Percentiles rank a stretch among this genome's conserved stretches.
Conservation (phyloP, 495 filamentous ascomycete genomes). For the Neurospora sublineolata region DNA sequence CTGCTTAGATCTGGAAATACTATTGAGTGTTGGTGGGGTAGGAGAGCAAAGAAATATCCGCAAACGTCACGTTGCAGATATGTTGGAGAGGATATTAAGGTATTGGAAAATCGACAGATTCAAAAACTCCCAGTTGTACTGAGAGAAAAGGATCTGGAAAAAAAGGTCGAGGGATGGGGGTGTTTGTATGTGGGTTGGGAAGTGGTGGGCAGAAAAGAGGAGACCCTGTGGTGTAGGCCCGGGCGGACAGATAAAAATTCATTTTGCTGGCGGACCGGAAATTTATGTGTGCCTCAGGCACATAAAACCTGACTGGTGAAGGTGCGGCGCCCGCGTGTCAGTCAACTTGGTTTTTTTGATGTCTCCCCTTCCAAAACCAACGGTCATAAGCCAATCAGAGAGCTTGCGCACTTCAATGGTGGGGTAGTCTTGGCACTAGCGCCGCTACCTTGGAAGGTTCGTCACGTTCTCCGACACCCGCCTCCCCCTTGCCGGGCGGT, state of each 20-base stretch:
- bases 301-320: neutral
- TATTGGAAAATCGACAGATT: slow-evolving; percentile 29
- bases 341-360: neutral
- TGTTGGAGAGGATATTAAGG: slow-evolving; percentile 27
- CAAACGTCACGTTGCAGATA: slow-evolving; percentile 26
- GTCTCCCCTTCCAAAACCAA: slow-evolving; percentile 11
- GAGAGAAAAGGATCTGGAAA: slow-evolving; percentile 35
- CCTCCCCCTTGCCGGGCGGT: neutral
- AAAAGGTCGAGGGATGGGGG: slow-evolving; percentile 10
- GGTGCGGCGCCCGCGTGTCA: neutral
- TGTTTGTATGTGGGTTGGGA: slow-evolving; percentile 20
- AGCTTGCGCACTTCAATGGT: slow-evolving; percentile 4
- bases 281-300: slow-evolving; percentile 22
- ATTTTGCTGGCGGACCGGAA: slow-evolving; percentile 15
- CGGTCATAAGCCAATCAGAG: neutral
- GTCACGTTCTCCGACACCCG: neutral
- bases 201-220: slow-evolving; percentile 23
- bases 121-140: slow-evolving; percentile 25
- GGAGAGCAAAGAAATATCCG: slow-evolving; percentile 29
- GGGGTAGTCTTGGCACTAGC: slow-evolving; percentile 6
- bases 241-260: slow-evolving; percentile 19
- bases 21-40: slow-evolving; percentile 32
- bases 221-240: slow-evolving; percentile 7
- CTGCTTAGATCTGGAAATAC: slow-evolving; percentile 47
- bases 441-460: slow-evolving; percentile 1